These are phyloP conservation scores for Aspergillus piperis DNA, from an alignment of 2,329 filamentous ascomycete genomes.

Conservation along the genomic window DNA sequence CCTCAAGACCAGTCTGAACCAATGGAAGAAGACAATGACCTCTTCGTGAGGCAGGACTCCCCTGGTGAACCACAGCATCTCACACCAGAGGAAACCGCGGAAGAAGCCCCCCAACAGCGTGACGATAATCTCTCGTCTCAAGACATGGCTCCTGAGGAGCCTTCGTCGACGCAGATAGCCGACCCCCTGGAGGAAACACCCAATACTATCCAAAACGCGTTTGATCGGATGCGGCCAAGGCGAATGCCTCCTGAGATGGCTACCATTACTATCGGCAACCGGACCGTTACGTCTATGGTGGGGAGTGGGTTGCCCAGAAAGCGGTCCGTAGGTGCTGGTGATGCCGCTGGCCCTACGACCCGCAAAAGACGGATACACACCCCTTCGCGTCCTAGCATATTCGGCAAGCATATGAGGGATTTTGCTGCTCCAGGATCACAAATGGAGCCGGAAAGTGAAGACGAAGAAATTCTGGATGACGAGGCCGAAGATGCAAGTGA, in stretches of 20 bases:
- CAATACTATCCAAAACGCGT: conserved; percentile 60
- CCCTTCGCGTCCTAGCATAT: conserved; percentile 40
- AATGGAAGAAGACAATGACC: conserved; percentile 9
- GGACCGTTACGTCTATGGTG: conserved; percentile 66
- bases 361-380: conserved; percentile 45
- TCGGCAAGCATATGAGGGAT: conserved; percentile 50
- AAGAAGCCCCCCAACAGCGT: neutral
- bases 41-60: conserved; percentile 12
- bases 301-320: conserved; percentile 54
- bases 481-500: conserved; percentile 28
- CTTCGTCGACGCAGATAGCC: conserved; percentile 14
- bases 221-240: conserved; percentile 66
- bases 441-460: conserved; percentile 26
- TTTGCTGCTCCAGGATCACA: conserved; percentile 60
- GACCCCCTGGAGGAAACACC: conserved; percentile 33
- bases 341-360: conserved; percentile 25
- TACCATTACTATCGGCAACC: conserved; percentile 73
- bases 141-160: conserved; percentile 12
- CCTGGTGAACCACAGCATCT: neutral
- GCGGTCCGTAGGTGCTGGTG: conserved; percentile 32
- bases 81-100: neutral
- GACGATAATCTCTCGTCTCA: conserved; percentile 9
- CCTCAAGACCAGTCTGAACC: conserved; percentile 7
- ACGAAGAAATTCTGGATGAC: conserved; percentile 28
- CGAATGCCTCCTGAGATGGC: conserved; percentile 65